phyloP scores from a whole-genome alignment of 2,329 filamentous ascomycete genomes.

The Apiospora pterosperma region DNA sequence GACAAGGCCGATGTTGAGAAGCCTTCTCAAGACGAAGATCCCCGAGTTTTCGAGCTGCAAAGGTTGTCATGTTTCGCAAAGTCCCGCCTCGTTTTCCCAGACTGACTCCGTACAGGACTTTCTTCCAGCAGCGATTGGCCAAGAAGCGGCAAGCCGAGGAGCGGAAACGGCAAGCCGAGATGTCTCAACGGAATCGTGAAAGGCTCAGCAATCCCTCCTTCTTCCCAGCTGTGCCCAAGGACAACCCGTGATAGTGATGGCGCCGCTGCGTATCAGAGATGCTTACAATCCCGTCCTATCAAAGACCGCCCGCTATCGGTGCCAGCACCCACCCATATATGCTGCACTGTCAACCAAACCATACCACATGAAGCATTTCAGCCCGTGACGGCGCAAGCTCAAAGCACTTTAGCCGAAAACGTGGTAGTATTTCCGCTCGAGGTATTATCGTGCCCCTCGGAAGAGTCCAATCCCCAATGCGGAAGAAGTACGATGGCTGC shows the following conservation, averaged over 20 bases:
- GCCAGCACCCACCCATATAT: neutral
- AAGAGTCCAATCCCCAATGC: neutral
- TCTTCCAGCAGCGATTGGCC: slow-evolving; percentile 82
- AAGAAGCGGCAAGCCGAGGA: slow-evolving; percentile 74
- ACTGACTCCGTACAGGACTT: slow-evolving; percentile 51
- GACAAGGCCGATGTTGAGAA: slow-evolving; percentile 2
- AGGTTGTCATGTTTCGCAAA: slow-evolving; percentile 48
- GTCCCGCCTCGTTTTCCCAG: neutral
- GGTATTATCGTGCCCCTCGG: neutral
- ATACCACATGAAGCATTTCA: neutral
- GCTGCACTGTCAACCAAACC: neutral
- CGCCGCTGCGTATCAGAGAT: neutral
- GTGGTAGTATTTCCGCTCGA: neutral
- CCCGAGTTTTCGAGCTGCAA: slow-evolving; percentile 79
- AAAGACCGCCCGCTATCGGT: neutral
- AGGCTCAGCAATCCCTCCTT: slow-evolving; percentile 72
- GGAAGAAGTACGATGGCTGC: neutral
- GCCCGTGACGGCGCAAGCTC: neutral
- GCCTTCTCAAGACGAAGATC: slow-evolving; percentile 48
- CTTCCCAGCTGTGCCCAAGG: slow-evolving; percentile 81
- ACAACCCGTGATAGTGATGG: slow-evolving; percentile 16
- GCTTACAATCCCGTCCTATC: neutral
- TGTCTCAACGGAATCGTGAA: slow-evolving; percentile 77
- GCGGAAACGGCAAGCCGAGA: slow-evolving; percentile 74
- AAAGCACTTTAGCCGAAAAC: neutral